Evolutionary conservation across 2,329 filamentous ascomycete species (phyloP), one percentile per base, ranked within the genome.

Genomic region (Scedosporium dehoogii): DNA sequence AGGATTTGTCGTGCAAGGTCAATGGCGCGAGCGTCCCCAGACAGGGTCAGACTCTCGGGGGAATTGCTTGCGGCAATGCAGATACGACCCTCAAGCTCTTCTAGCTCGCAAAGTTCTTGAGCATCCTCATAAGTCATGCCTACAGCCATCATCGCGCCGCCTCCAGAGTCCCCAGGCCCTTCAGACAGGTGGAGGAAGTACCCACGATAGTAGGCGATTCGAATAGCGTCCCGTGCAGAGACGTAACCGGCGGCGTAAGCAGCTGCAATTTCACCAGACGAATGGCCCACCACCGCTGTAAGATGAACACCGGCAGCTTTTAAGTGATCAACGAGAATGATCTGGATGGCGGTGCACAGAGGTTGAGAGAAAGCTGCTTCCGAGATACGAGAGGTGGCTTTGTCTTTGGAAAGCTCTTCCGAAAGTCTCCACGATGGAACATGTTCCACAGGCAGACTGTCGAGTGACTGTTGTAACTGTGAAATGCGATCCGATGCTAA

Each of bases 231-330:
- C 6, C 66, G 66, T 41, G 68, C 58, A 1, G 68, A 65, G 25
- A 71, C 18, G 2, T 63, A 63, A 4, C 65, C 66, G 0, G 75
- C 68, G 1, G 78, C 73, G 62, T 77, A 81, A 0, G 79, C 79
- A 5, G 79, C 79, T 1, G 68, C 77, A 29, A 81, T 80, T 63
- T 82, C 79, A n/a, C 79, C 79, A 58, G 71, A 75, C 0, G 78
- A 80, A 65, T 81, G 79, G 1, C 79, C 78, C 3, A 73, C 69
- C 0, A 80, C 77, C 4, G 70, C 72, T 0, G 66, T 56, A 0
- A 78, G 76, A 9, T 63, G 65, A 21, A 82, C 70, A 1, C 72
- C 73, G 73, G 75, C 80, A 2, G 75, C 75, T 33, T 72, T 58
- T 1, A 83, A 68, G 3, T 83, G 69, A 12, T 76, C 71, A 0